These are phyloP conservation scores for Penicillium sp. DNA, from an alignment of 2,329 filamentous ascomycete genomes.

Conservation along the genomic window DNA sequence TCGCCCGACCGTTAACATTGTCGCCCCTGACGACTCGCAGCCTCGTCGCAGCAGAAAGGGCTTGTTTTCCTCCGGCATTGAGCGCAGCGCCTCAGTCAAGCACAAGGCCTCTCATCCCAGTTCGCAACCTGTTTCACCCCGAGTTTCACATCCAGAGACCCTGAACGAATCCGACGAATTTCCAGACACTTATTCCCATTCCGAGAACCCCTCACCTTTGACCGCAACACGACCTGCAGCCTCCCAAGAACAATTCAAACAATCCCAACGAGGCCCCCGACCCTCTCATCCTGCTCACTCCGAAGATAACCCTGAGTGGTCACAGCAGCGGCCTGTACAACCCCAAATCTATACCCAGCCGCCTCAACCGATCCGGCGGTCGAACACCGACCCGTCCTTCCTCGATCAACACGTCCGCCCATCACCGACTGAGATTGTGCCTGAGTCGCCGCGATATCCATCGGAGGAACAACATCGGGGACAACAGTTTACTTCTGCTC, in stretches of 20 bases:
- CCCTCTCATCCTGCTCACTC: slow-evolving; percentile 19
- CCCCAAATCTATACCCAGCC: slow-evolving; percentile 15
- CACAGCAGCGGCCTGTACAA: slow-evolving; percentile 22
- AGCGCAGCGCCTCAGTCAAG: slow-evolving; percentile 30
- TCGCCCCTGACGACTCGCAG: slow-evolving; percentile 27
- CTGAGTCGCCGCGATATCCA: slow-evolving; percentile 13
- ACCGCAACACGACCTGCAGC: slow-evolving; percentile 8
- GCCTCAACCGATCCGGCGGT: slow-evolving; percentile 22
- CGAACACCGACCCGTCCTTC: slow-evolving; percentile 28
- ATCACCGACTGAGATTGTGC: slow-evolving; percentile 21
- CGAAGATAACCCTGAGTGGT: slow-evolving; percentile 15
- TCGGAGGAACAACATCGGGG: slow-evolving; percentile 6
- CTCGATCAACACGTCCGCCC: slow-evolving; percentile 21
- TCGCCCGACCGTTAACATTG: slow-evolving; percentile 23
- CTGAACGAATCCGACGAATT: slow-evolving; percentile 3
- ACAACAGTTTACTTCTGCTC: slow-evolving; percentile 7
- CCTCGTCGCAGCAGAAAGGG: slow-evolving; percentile 21
- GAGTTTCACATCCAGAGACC: slow-evolving; percentile 9
- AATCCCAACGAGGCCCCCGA: slow-evolving; percentile 10
- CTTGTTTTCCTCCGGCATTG: slow-evolving; percentile 25
- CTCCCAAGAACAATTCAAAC: slow-evolving; percentile 19
- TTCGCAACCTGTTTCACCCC: slow-evolving; percentile 24
- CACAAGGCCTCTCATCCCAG: slow-evolving; percentile 18
- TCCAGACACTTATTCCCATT: slow-evolving; percentile 5
- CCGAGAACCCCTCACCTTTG: slow-evolving; percentile 13